Evolutionary conservation across 2,329 filamentous ascomycete genomes (phyloP).

Genomic region (Xylaria sp.): DNA sequence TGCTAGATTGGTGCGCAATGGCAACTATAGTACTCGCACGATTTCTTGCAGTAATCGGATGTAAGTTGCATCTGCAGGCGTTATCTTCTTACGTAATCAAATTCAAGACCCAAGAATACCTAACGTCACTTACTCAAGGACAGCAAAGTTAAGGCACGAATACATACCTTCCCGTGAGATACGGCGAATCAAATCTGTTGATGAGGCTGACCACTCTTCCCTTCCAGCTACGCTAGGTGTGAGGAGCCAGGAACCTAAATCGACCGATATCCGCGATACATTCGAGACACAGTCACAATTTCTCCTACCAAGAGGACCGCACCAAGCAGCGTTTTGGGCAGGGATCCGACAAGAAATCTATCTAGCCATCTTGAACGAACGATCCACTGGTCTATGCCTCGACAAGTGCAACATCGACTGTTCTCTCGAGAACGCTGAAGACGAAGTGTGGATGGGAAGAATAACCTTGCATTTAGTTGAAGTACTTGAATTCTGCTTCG

Average conservation of each 20-base stretch:
- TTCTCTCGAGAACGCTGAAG: slow-evolving; percentile 13
- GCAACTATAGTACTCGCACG: slow-evolving; percentile 9
- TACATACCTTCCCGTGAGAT: too few relatives aligned
- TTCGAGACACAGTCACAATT: slow-evolving; percentile 6
- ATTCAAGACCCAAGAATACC: background rate
- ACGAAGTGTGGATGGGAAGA: slow-evolving; percentile 17
- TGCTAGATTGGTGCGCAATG: background rate
- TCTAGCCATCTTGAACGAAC: slow-evolving; percentile 5
- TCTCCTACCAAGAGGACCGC: background rate
- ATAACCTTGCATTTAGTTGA: slow-evolving; percentile 17
- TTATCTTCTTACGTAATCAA: background rate
- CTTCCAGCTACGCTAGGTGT: background rate
- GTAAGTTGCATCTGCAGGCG: background rate
- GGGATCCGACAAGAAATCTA: slow-evolving; percentile 14
- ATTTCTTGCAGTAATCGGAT: background rate
- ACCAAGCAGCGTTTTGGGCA: slow-evolving; percentile 20
- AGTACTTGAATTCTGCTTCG: slow-evolving; percentile 17
- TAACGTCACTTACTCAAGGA: background rate
- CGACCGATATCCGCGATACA: background rate
- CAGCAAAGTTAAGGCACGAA: background rate
- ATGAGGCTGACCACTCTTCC: background rate
- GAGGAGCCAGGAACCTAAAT: background rate
- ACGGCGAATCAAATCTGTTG: background rate
- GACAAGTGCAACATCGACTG: slow-evolving; percentile 2
- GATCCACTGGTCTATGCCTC: slow-evolving; percentile 6